Base-by-base conservation (phyloP, 2,329 filamentous ascomycete species). In the Bipolaris cookei region DNA sequence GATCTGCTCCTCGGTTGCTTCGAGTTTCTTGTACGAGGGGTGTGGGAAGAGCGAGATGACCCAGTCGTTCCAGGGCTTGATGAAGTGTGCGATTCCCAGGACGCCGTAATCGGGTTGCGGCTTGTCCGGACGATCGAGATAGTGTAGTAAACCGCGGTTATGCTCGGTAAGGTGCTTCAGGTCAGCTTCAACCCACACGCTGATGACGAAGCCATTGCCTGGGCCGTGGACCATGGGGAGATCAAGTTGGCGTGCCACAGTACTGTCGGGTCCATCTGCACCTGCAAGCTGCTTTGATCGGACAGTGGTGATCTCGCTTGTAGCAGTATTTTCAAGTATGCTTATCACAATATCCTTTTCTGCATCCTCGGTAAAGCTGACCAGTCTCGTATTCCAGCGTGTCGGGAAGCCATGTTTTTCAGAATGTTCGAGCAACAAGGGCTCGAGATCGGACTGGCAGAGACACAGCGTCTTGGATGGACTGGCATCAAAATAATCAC, bases 391-490 rank as follows among this genome's bases (percentile, higher is more conserved):
- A 18, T 45, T 45, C 46, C 46, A 51, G 6, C 38, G 23, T 2
- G 34, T 39, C 11, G 39, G 16, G 18, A 45, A 51, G 13, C 46
- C 46, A 6, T 39, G 46, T 6, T 44, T 32, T 13, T 37, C 20
- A 5, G 53, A 41, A 30, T 51, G 35, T n/a, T 51, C 30, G 30
- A 56, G 30, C 13, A 56, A 16, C 10, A 56, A 32, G 1, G 53
- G 53, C 23, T 56, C 53, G 4, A 56, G 53, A 30, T 49, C 52
- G 7, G 52, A 49, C 20, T 54, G 45, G 37, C 45, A 49, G 14
- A 49, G 52, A 23, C 52, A 54, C 6, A 54, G 45, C 1, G 52
- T 48, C 44, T 54, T 37, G 7, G 52, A 54, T 7, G 52, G 52
- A 30, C 52, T 54, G 10, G 52, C 45, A 28, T 54, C 52, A 13